Base-by-base conservation (phyloP, 768 basidiomycete genomes). In the Hygrocybe coccinea region DNA sequence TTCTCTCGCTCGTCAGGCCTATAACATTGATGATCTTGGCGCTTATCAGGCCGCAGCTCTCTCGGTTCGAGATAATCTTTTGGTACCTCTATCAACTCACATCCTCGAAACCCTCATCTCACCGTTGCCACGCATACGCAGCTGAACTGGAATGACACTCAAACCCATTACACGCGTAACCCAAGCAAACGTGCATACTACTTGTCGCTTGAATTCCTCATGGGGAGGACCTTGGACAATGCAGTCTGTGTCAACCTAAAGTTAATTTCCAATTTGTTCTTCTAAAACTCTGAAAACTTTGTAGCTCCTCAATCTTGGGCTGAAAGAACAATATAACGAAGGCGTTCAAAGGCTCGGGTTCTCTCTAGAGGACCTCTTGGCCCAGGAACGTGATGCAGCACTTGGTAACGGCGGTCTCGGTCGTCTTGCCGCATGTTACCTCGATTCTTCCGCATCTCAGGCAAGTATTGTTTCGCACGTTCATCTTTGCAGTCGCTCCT, bases 371-470 rank as follows among this genome's bases (percentile, higher is more conserved):
- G 92, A 95, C 63, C 72, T 95, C 44, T 75, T 97, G 50, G 89
- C 87, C 45, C 77, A 87, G 25, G 95, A 98, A 69, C 86, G 95
- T 48, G 97, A 99, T 65, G 94, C 95, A 1, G 95, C 84, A 7
- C 80, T 97, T 10, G 97, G 95, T 5, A 97, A 97, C 68, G 95
- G 95, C 60, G 95, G 95, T 55, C 80, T 97, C 8, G 95, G 97
- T 0, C 89, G 95, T 29, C 82, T 99, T 44, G 97, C 97, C 0
- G 95, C 97, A 0, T 99, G 97, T 74, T 99, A 97, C 68, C 83
- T 97, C 51, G 95, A 97, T 66, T 91, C 89, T n/a, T 83, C 85
- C 21, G 86, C 95, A 2, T 89, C 89, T 8, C 85, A 91, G 65
- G 50, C 55, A 34, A n/a, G 12, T 5, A 5, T 11, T 85, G 83